phyloP scores from a whole-genome alignment of 169 alveolate species.

The Plasmodium ovale region DNA sequence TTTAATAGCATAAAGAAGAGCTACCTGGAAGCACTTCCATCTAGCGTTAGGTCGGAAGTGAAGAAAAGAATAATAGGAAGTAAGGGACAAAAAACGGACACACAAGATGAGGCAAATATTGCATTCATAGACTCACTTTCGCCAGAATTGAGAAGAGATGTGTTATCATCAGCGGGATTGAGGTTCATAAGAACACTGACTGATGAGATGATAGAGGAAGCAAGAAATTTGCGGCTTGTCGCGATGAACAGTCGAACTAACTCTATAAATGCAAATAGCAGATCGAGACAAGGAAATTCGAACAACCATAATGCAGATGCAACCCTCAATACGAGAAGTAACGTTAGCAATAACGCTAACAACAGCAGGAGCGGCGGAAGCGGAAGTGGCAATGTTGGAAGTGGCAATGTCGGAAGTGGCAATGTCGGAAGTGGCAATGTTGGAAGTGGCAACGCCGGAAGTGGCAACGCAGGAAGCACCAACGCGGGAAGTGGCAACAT shows the following conservation, averaged over 20 bases:
- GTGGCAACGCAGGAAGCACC: not conserved
- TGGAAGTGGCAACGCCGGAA: not conserved
- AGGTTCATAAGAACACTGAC: constrained; percentile 84
- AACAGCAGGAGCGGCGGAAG: not conserved
- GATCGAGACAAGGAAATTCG: constrained; percentile 1
- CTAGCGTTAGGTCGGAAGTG: constrained; percentile 56
- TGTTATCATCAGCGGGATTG: constrained; percentile 82
- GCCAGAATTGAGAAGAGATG: constrained; percentile 86
- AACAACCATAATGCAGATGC: not conserved
- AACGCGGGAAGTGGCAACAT: not conserved
- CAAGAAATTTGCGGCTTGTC: constrained; percentile 78
- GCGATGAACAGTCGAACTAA: constrained; percentile 24
- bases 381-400: not conserved
- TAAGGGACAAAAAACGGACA: constrained; percentile 41
- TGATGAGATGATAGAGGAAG: constrained; percentile 85
- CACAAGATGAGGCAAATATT: constrained; percentile 83
- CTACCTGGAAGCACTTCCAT: constrained; percentile 63
- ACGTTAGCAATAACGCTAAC: not conserved
- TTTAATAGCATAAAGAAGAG: constrained; percentile 72
- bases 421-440: not conserved
- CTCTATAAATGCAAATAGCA: constrained; percentile 8
- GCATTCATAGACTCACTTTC: constrained; percentile 85
- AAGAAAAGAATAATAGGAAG: constrained; percentile 71
- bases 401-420: not conserved
- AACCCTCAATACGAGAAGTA: constrained; percentile 4